Evolutionary conservation across 1,139 yeast species (phyloP), one percentile per base, ranked within the genome.

Genomic region (Zygoascus hellenicus): DNA sequence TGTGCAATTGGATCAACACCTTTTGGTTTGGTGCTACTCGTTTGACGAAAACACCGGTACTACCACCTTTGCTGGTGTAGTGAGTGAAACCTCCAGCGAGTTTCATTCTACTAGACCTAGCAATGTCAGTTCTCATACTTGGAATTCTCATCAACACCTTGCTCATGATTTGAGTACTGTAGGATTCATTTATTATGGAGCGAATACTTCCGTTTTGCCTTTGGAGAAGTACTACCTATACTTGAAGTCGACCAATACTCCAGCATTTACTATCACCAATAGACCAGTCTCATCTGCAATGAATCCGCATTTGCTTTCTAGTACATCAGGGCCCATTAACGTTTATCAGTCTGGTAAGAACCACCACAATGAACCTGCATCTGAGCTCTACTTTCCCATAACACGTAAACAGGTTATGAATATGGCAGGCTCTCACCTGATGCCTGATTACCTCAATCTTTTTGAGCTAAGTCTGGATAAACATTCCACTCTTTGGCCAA

Each of bases 241-340:
- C 28, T 26, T 44, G 31, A 44, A 44, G 38, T 36, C 19, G 26
- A 33, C 26, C 35, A 38, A 44, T 29, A 38, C 39, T 3, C 42
- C 42, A 22, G 38, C 47, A 29, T 32, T 44, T 14, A 28, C 47
- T 3, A 33, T 38, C 29, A 38, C 47, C 15, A 39, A 44, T 13
- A 16, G 39, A 11, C 41, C 42, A 13, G 11, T 38, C 30, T 43
- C 38, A 31, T 43, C 47, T 11, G 19, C 15, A 11, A 28, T 15
- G 7, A 44, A 44, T 16, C 43, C 42, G 14, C 47, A 44, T 38
- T 29, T 45, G 9, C 37, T 45, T 19, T 16, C 45, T 6, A 34
- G 45, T 7, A 35, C 34, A 13, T n/a, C 28, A 17, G 45, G 48
- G 6, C 46, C 45, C 9, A 19, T 19, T 9, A 41, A 41, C 13